Evolutionary conservation across 768 basidiomycete species (phyloP), one percentile per base, ranked within the genome.

Genomic region (Exidia glandulosa): DNA sequence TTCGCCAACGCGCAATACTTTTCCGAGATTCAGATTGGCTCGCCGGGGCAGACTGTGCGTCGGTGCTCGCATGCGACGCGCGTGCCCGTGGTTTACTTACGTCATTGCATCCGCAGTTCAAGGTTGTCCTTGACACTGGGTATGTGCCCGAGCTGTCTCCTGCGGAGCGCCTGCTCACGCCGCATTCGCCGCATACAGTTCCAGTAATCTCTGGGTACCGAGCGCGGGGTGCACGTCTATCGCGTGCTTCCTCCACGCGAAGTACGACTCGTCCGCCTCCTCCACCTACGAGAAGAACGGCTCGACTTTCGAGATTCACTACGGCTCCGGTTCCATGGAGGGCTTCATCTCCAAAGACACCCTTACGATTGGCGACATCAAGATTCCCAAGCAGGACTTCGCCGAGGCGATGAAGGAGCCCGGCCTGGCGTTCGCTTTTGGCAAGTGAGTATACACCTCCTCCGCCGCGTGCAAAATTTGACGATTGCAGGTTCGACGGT

Each of bases 1-100:
- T 98, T 91, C 76, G 85, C 94, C 85, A 98, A 98, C 71, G 94
- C 96, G 34, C 94, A 99, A 72, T 98, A 99, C 75, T 99, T 81
- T 70, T 81, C 93, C 23, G 88, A 93, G 63, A 95, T 98, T 62
- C 69, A 77, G 1, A 71, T 97, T 59, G 95, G 95, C 16, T 80
- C 77, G 1, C 95, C 95, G 25, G 81, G 92, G 34, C 95, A 98
- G 73, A 75, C 68, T 3, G 87, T 88, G 71, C 70, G 85, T 74
- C 23, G 29, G 25, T n/a, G 30, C 25, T 7, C 25, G 30, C 13
- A 14, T 6, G 25, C 25, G 19, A 45, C 41, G 25, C 23, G n/a
- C 59, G 56, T 59, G 16, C 48, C 27, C n/a, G 12, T 19, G 31
- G 16, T 16, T 25, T 47, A 32, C 57, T 45, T 57, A 64, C 61